Base-by-base conservation (phyloP, 352 stramenopile genomes). In the Paralagenidium karlingii region DNA sequence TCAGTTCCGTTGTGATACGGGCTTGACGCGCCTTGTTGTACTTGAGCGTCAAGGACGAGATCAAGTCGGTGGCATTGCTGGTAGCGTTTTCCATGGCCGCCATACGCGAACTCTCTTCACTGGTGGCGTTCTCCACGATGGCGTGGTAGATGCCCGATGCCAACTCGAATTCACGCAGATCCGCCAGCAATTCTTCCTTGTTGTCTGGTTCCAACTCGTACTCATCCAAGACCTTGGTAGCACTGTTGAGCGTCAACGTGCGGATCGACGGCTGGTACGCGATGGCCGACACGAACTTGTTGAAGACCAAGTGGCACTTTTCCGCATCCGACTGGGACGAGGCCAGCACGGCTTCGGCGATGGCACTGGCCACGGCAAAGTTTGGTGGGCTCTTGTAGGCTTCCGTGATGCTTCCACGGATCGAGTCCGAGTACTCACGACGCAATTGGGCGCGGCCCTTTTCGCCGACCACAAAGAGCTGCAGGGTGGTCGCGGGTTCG, bases 31-130 rank as follows among this genome's bases (percentile, higher is more conserved):
- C 91, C 68, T 88, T 88, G 68, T 91, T 91, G 71, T 91, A 91
- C 48, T 74, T 53, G 49, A 88, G 64, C 68, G 94, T 94, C 75
- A 69, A 60, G 56, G 65, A 83, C 51, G 94, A 88, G 63, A 99
- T 98, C 68, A 99, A 86, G 34, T 99, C 95, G 48, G 86, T 69
- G 18, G 95, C 96, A 66, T 99, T 99, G 62, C 96, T 98, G 26
- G 90, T 96, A 32, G 95, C 94, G 59, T 98, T 98, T 63, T 99
- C 95, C 95, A 99, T 99, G 34, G 95, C 95, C 51, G 93, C 94
- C 95, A 99, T 99, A 60, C 96, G 90, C 55, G 95, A 97, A 21
- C 76, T 93, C 67, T 99, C 91, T 69, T 99, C 96, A 38, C 86
- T 94, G 45, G 95, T 96, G 51, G 92, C 93, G 61, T 87, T 96